Evolutionary conservation across 768 basidiomycete species (phyloP), one percentile per base, ranked within the genome.

Genomic region (button mushroom (Agaricus bisporus)): DNA sequence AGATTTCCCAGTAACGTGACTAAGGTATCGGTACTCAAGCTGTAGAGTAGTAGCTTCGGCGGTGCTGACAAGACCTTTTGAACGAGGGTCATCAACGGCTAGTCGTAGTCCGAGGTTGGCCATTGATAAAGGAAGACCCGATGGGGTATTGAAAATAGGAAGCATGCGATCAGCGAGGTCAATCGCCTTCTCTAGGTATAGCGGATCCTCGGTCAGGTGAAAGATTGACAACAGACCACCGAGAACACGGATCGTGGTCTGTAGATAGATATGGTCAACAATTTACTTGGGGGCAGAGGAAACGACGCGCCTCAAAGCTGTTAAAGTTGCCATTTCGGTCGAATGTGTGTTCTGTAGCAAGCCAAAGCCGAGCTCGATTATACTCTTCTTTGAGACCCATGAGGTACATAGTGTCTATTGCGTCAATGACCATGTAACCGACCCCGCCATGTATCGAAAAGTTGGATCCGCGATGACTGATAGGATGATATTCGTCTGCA

Each of bases 181-280:
- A 12, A 73, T 70, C 0, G 95, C 91, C 53, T 82, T 83, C 50
- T 85, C 75, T 22, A 97, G 79, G 67, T 82, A 95, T 12, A 95
- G 64, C 9, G 70, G 59, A 58, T 94, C 88, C 44, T 81, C 74
- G 2, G 90, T 85, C n/a, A 97, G 79, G 61, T 93, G 82, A 61
- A 92, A 85, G 0, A 91, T 86, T 1, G 94, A 85, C 11, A 98
- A 74, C 2, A 98, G 80, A 1, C 95, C 95, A 1, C 95, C 95
- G 5, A 98, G 75, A 8, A 97, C 79, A 26, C 94, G 88, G 51
- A 95, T 97, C 0, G 94, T 98, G 1, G 88, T 93, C 93, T 95
- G 60, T 6, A 58, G n/a, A 32, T 41, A 29, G 43, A 20, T 25
- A 32, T 52, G 22, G 15, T 36, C 38, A 49, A 41, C 39, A 35